Evolutionary conservation across 192 early-diverging fungal species (phyloP), one percentile per base, ranked within the genome.

Genomic region (Coemansia sp.): DNA sequence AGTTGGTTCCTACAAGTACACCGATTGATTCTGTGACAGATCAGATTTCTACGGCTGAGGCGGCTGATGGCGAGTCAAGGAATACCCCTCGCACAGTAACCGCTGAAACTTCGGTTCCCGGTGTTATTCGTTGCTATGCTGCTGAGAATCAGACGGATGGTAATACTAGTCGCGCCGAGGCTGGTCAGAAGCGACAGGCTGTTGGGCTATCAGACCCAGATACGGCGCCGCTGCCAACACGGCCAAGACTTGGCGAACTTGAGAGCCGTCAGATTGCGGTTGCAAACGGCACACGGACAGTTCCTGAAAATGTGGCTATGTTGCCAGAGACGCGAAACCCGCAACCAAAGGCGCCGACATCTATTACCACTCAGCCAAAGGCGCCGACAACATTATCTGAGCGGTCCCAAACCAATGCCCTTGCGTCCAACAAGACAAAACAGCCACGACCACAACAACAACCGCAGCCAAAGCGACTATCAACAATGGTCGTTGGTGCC

Each of bases 81-180:
- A 1, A 44, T 44, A 16, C 12, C 3, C 7, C 10, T 16, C 59
- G n/a, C 49, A 49, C 49, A 23, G 8, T 10, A n/a, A 31, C 32
- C 5, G 60, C 50, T 2, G 28, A 23, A 30, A 67, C 64, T 4
- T 66, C 60, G 27, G 64, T 67, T 1, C 71, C 64, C 0, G 73
- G 73, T 0, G 73, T 75, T 12, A 47, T 68, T 16, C 60, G 65
- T 12, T 65, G 62, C 32, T 69, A 54, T 57, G 63, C 10, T n/a
- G 25, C 52, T 1, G 16, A 23, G 9, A 44, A 44, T 44, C 38
- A 44, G 14, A 16, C 38, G 16, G 38, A 16, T 44, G 3, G 14
- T 4, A 16, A 1, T 16, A 2, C 38, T 18, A 24, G 8, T 7
- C 32, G 38, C 38, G 34, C 7, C 12, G 24, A 19, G 22, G 19